These are phyloP conservation scores for Pisolithus albus DNA, from an alignment of 768 basidiomycete species.

Conservation along the genomic window DNA sequence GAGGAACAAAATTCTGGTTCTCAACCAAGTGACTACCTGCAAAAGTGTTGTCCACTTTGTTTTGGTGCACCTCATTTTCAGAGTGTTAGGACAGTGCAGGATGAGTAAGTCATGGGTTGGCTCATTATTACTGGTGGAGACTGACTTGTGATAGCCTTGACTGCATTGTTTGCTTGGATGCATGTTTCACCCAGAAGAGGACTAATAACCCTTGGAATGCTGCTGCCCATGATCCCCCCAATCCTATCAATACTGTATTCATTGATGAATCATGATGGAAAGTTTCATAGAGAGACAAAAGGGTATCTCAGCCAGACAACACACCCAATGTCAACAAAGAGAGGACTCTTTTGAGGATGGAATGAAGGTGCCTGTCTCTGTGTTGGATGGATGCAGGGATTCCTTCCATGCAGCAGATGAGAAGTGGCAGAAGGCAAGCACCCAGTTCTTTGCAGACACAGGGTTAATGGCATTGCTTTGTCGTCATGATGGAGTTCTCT, in stretches of 20 bases:
- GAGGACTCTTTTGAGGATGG: conserved; percentile 12
- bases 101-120: not conserved
- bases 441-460: conserved; percentile 9
- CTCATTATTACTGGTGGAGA: not conserved
- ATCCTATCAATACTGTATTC: not conserved
- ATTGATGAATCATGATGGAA: conserved; percentile 9
- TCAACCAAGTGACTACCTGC: conserved; percentile 14
- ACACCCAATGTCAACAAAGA: not conserved
- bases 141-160: conserved; percentile 13
- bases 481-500: conserved; percentile 13
- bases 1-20: not conserved
- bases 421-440: conserved; percentile 14
- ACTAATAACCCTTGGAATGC: conserved; percentile 9
- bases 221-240: not conserved
- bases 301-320: not conserved
- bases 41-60: conserved; percentile 10
- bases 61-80: not conserved
- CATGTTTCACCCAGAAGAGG: conserved; percentile 29
- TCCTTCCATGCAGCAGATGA: conserved; percentile 21
- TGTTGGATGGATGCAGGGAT: conserved; percentile 28
- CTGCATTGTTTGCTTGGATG: conserved; percentile 28
- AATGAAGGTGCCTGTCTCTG: conserved; percentile 22
- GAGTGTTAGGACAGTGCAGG: not conserved
- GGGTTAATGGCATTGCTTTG: conserved; percentile 15
- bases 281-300: not conserved